Percentiles rank a stretch among this genome's conserved stretches.
Evolutionary conservation across 768 basidiomycete species (phyloP).

Genomic region (Pleurotus ostreatus): DNA sequence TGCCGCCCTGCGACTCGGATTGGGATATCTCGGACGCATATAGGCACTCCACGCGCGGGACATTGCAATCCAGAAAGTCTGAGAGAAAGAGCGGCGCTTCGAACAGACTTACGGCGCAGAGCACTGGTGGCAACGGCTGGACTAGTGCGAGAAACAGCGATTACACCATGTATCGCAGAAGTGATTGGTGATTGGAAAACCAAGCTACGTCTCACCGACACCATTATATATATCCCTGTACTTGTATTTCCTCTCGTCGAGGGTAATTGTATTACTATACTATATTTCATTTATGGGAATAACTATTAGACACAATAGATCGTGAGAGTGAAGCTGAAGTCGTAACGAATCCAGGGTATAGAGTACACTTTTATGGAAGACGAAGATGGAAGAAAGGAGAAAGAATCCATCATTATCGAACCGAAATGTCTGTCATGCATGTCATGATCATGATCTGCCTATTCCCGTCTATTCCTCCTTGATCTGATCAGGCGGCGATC

Average conservation of each 20-base stretch:
- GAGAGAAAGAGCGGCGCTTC: neutral
- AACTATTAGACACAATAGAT: too few relatives aligned
- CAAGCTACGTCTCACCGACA: neutral
- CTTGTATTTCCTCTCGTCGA: too few relatives aligned
- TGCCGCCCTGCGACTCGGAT: neutral
- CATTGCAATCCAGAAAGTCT: neutral
- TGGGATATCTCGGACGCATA: constrained; percentile 5
- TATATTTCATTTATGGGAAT: too few relatives aligned
- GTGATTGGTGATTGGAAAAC: constrained; percentile 5
- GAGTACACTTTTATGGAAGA: too few relatives aligned
- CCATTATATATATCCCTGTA: neutral
- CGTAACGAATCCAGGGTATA: too few relatives aligned
- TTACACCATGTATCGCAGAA: constrained; percentile 6
- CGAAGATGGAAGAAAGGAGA: too few relatives aligned
- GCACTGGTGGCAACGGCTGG: neutral
- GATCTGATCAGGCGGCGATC: constrained; percentile 34
- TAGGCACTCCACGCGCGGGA: neutral
- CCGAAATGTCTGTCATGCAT: neutral
- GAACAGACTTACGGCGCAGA: neutral
- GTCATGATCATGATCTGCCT: neutral
- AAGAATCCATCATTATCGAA: too few relatives aligned
- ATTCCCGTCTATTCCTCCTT: constrained; percentile 4
- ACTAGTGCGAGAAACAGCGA: constrained; percentile 3
- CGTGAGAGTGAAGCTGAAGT: too few relatives aligned
- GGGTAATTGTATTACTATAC: too few relatives aligned